Base-by-base conservation (phyloP, 257 asterid species). In the Capsicum chinense region DNA sequence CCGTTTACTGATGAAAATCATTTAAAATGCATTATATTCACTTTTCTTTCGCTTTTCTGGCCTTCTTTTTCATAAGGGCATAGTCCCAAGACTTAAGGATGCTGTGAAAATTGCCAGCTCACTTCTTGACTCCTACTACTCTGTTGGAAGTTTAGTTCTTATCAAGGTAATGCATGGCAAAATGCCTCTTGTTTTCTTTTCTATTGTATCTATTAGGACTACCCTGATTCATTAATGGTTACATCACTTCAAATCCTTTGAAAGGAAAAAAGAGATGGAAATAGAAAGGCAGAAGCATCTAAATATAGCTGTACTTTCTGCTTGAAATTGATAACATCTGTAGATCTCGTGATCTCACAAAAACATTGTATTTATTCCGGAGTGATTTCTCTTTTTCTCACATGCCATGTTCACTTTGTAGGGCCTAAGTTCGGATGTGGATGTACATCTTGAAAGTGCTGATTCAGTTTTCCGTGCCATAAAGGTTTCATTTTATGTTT, bases 81-180 rank as follows among this genome's bases (percentile, higher is more conserved):
- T 91, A 85, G 94, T 86, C 67, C 90, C 93, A 57, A 93, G 91
- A 86, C 93, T 93, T 63, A 87, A 90, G 86, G 91, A 90, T 83
- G 90, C 91, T 84, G 84, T 93, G 50, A 85, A 85, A 39, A 86
- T 59, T 58, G 96, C 98, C 70, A 91, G 83, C 87, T 85, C 93
- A 21, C 97, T 97, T 85, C 89, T 87, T 83, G 99, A 94, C 82
- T 93, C 90, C 90, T 89, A 97, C 90, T 86, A 95, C 80, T 86
- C 97, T 3, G 70, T 93, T 7, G 92, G 97, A 89, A 90, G 99
- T 86, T 85, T 95, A 85, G 85, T 86, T 76, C 92, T 90, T 83
- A 69, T 95, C 83, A 93, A 93, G 99, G 99, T 97, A 89, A 84
- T 58, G 7, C 42, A 13, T 56, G 21, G 64, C 50, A 56, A 78